phyloP scores from a whole-genome alignment of 108 stramenopile species.

The Nitzschia sp. region DNA sequence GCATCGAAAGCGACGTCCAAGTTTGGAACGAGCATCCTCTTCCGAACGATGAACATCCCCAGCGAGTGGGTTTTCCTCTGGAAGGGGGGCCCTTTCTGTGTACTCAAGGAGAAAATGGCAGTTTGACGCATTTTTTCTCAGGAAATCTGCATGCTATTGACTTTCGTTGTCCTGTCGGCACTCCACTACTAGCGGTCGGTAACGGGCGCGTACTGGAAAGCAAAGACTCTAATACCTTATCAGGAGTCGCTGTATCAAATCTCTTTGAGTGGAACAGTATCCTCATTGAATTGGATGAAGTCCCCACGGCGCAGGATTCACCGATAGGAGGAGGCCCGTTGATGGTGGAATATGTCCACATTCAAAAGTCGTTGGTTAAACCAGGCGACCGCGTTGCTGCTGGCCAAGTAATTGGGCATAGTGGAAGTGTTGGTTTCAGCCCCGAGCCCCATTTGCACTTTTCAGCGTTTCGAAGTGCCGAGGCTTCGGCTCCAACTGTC shows the following conservation, averaged over 20 bases:
- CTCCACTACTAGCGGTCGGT: conserved; percentile 68
- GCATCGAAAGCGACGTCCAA: conserved; percentile 77
- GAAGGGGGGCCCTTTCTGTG: conserved; percentile 59
- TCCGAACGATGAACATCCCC: conserved; percentile 57
- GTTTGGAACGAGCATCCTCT: conserved; percentile 63
- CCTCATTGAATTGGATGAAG: conserved; percentile 47
- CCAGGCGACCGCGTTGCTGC: conserved; percentile 59
- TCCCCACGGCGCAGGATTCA: background rate
- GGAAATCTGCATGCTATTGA: conserved; percentile 86
- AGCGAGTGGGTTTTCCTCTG: conserved; percentile 65
- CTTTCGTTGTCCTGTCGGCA: conserved; percentile 82
- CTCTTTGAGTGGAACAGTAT: conserved; percentile 86
- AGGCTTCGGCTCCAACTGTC: conserved; percentile 59
- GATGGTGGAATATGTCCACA: conserved; percentile 85
- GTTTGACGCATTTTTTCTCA: conserved; percentile 84
- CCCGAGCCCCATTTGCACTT: conserved; percentile 86
- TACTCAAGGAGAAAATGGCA: conserved; percentile 79
- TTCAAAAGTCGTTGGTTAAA: conserved; percentile 59
- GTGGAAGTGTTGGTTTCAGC: conserved; percentile 78
- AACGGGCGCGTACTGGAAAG: conserved; percentile 68
- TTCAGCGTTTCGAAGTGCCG: conserved; percentile 61
- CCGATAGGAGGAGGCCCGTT: conserved; percentile 38
- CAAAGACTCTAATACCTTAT: conserved; percentile 48
- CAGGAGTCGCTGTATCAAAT: conserved; percentile 81
- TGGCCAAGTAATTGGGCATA: conserved; percentile 70